Evolutionary conservation across 768 basidiomycete species (phyloP).

Genomic region (Tephrocybe rancida): DNA sequence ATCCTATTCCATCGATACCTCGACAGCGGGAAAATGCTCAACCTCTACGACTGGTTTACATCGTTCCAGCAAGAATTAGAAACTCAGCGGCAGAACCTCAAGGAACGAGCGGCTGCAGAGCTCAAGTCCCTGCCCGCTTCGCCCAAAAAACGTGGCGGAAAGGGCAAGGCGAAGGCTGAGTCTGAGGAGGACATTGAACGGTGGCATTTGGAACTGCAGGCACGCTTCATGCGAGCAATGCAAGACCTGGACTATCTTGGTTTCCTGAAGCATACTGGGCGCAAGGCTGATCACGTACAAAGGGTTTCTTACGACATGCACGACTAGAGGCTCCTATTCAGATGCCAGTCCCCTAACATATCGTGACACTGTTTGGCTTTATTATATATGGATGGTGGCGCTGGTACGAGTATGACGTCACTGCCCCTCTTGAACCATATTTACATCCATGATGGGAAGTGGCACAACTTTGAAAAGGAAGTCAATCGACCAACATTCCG

Average conservation of each 20-base stretch:
- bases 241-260: constrained; percentile 85
- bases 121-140: constrained; percentile 5
- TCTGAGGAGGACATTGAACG: constrained; percentile 37
- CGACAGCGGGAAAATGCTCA: constrained; percentile 81
- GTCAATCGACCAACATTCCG: no score
- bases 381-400: no score
- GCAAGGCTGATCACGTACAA: constrained; percentile 77
- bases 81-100: constrained; percentile 43
- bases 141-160: constrained; percentile 18
- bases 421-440: no score
- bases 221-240: constrained; percentile 75
- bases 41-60: constrained; percentile 89
- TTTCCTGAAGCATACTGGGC: constrained; percentile 76
- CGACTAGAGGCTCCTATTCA: no score
- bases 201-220: constrained; percentile 70
- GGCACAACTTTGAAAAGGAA: no score
- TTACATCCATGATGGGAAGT: no score
- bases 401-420: no score
- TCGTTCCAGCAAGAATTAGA: constrained; percentile 72
- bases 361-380: no score
- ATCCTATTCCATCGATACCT: constrained; percentile 78
- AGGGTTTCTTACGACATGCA: constrained; percentile 65
- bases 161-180: constrained; percentile 22
- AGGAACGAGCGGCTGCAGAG: constrained; percentile 8
- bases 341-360: no score